Evolutionary conservation across 352 stramenopile species (phyloP).

Genomic region (Pythium oligandrum): DNA sequence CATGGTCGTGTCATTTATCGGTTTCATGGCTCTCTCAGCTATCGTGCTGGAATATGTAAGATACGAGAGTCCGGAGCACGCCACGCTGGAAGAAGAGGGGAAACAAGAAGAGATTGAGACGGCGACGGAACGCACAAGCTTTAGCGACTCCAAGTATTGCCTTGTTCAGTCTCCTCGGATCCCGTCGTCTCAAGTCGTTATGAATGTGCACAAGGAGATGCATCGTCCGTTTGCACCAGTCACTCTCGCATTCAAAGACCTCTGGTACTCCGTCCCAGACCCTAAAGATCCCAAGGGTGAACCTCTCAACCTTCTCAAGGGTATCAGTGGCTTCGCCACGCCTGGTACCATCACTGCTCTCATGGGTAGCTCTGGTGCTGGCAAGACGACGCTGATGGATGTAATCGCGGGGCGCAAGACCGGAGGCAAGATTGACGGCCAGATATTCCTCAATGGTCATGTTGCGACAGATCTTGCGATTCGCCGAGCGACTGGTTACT

Average conservation of each 20-base stretch:
- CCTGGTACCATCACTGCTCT: constrained; percentile 64
- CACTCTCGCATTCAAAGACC: constrained; percentile 38
- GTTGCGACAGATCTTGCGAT: constrained; percentile 53
- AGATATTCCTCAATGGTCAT: constrained; percentile 89
- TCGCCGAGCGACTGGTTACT: constrained; percentile 38
- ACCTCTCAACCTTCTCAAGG: constrained; percentile 49
- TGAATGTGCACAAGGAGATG: not conserved
- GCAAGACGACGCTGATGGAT: constrained; percentile 95
- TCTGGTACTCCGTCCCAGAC: constrained; percentile 53
- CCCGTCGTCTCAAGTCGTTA: not conserved
- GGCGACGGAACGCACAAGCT: not conserved
- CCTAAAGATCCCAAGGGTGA: constrained; percentile 18
- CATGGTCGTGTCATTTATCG: constrained; percentile 15
- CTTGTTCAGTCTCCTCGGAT: too few species aligned
- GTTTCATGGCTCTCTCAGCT: constrained; percentile 21
- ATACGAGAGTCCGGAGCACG: constrained; percentile 18
- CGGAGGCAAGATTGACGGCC: constrained; percentile 72
- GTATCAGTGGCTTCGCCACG: constrained; percentile 40
- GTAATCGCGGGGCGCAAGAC: constrained; percentile 93
- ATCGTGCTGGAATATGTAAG: constrained; percentile 26
- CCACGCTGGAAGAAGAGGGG: not conserved
- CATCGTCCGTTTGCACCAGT: constrained; percentile 21
- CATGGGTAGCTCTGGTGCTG: constrained; percentile 72
- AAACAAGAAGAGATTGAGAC: not conserved
- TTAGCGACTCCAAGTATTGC: not conserved